phyloP scores from a whole-genome alignment of 495 filamentous ascomycete genomes.

The Penicillium angulare region DNA sequence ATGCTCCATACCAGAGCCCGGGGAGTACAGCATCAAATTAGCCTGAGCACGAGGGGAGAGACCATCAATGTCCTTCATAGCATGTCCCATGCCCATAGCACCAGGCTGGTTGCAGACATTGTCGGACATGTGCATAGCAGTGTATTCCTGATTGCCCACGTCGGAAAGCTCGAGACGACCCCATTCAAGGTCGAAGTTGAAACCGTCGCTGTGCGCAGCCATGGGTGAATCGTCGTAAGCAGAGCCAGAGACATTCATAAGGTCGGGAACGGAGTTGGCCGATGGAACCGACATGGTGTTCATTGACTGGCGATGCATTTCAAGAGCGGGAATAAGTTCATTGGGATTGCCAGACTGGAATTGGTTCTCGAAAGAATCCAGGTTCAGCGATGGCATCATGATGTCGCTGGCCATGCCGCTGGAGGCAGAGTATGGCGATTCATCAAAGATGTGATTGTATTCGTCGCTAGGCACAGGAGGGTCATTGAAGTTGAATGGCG shows the following conservation, averaged over 20 bases:
- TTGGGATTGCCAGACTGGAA: conserved; percentile 55
- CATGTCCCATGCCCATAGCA: too few species aligned
- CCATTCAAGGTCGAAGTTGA: conserved; percentile 39
- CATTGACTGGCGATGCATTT: conserved; percentile 28
- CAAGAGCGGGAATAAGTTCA: conserved; percentile 20
- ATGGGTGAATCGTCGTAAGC: conserved; percentile 21
- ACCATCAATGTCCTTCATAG: too few species aligned
- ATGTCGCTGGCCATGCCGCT: conserved; percentile 15
- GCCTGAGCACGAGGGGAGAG: conserved; percentile 63
- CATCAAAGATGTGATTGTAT: conserved; percentile 26
- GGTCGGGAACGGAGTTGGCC: conserved; percentile 22
- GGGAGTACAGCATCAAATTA: conserved; percentile 63
- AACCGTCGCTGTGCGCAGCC: conserved; percentile 28
- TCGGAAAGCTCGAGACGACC: conserved; percentile 31
- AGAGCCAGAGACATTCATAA: conserved; percentile 18
- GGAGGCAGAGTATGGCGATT: conserved; percentile 12
- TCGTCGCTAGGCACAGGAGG: conserved; percentile 26
- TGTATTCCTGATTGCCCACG: conserved; percentile 30
- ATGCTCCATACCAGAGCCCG: conserved; percentile 43
- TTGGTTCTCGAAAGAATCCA: conserved; percentile 49
- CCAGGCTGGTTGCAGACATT: neutral
- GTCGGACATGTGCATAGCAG: conserved; percentile 30
- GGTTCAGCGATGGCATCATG: conserved; percentile 39
- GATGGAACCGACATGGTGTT: conserved; percentile 26
- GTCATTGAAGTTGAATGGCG: conserved; percentile 31